Evolutionary conservation across 495 filamentous ascomycete genomes (phyloP), one percentile per base, ranked within the genome.

Genomic region (Jackrogersella multiformis): DNA sequence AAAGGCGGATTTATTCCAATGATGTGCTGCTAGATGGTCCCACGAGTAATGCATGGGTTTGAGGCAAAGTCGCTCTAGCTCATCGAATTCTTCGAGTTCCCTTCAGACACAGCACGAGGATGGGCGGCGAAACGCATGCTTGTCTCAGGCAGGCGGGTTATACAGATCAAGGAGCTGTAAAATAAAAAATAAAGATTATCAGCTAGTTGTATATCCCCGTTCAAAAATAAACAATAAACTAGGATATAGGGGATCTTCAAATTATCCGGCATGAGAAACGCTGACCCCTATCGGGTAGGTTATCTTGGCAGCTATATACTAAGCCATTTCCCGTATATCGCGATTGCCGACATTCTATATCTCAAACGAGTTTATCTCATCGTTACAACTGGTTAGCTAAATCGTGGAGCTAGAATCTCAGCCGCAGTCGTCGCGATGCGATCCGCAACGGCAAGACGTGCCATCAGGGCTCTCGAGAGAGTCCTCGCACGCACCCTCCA

Each of bases 401-500:
- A 4, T 24, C 38, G 38, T 20, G 6, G 21, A 5, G 5, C 28
- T 12, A 9, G 15, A 38, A 26, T 16, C 12, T 24, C 48, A 24
- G 21, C 5, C 30, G 28, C 13, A 38, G 5, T 24, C 5, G 13
- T 46, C 32, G 36, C 16, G n/a, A 67, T 67, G 64, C 56, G 49
- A 16, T 42, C 9, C 52, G 1, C 30, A 20, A 67, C 64, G 15
- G 51, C 44, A 24, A 32, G 52, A 39, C 64, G 64, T 2, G 26
- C 34, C 21, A 42, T 61, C 12, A 42, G 64, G 28, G 52, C 36
- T 5, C 44, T 67, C 49, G 52, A 67, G 36, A 56, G 56, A 45
- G 44, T 28, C 16, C n/a, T 67, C 0, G 35, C 24, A 2, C 56
- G 44, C 36, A 35, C 46, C 12, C 18, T 34, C 32, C 38, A 54